A percentile compares a stretch with the other conserved stretches of the same genome.
Evolutionary conservation across 176 grass and related monocot species (phyloP).

Genomic region (maize (Zea mays)): DNA sequence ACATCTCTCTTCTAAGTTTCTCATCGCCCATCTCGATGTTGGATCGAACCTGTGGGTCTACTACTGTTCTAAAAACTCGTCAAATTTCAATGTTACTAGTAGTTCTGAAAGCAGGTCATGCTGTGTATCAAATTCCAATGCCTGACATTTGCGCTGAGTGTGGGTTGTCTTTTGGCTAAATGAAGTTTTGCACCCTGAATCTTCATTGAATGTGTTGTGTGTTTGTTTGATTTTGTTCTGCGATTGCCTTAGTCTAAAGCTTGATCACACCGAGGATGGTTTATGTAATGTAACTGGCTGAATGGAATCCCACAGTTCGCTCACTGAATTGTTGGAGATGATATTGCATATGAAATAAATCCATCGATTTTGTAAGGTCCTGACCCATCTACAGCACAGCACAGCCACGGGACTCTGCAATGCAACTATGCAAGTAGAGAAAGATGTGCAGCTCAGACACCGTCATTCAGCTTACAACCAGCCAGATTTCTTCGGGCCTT

Average conservation of each 20-base stretch:
- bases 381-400: too few relatives aligned
- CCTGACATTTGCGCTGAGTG: slow-evolving; percentile 15
- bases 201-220: background rate
- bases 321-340: too few relatives aligned
- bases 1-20: slow-evolving; percentile 79
- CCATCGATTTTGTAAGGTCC: background rate
- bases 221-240: background rate
- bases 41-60: slow-evolving; percentile 1
- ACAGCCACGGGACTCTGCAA: background rate
- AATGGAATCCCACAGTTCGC: background rate
- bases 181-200: slow-evolving; percentile 38
- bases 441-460: too few relatives aligned
- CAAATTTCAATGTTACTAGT: slow-evolving; percentile 26
- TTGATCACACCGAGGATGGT: background rate
- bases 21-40: slow-evolving; percentile 30
- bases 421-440: background rate
- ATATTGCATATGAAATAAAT: background rate
- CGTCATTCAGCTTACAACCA: too few relatives aligned
- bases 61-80: slow-evolving; percentile 10
- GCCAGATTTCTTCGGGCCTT: background rate
- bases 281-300: background rate
- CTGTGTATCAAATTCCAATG: slow-evolving; percentile 30
- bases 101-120: slow-evolving; percentile 35
- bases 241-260: background rate
- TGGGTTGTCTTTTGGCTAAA: background rate